Conservation (phyloP, 768 basidiomycete genomes). For the Termitomyces titanicus region DNA sequence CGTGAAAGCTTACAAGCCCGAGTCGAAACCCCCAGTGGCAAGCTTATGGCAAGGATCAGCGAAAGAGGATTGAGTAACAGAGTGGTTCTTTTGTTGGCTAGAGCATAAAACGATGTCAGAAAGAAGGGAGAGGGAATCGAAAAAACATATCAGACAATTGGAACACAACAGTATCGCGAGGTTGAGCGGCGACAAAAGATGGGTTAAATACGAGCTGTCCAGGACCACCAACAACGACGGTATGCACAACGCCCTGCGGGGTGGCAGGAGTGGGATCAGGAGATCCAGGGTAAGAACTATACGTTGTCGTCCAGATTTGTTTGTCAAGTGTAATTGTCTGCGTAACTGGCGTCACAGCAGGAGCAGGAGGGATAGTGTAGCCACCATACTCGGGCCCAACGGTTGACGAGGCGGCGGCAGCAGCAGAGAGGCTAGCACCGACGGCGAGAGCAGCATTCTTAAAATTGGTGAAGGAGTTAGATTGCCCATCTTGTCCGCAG, state of each 20-base stretch:
- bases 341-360: conserved; percentile 39
- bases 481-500: conserved; percentile 47
- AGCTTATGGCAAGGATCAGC: conserved; percentile 52
- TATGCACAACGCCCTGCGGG: conserved; percentile 43
- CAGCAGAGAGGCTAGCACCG: conserved; percentile 45
- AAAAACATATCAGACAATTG: conserved; percentile 44
- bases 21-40: conserved; percentile 46
- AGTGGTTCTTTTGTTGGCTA: conserved; percentile 66
- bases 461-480: conserved; percentile 62
- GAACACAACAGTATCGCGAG: conserved; percentile 55
- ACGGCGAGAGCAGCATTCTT: conserved; percentile 53
- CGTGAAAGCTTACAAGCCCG: conserved; percentile 44
- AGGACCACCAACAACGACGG: conserved; percentile 51
- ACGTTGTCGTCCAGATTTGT: conserved; percentile 54
- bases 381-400: conserved; percentile 38
- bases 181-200: conserved; percentile 41
- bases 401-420: conserved; percentile 37
- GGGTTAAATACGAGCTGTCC: conserved; percentile 49
- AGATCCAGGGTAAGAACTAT: conserved; percentile 52
- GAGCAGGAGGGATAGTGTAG: conserved; percentile 48
- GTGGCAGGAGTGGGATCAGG: conserved; percentile 51
- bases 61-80: conserved; percentile 61
- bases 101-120: not conserved
- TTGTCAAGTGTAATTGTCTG: conserved; percentile 40
- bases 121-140: not conserved